phyloP scores from a whole-genome alignment of 2,329 filamentous ascomycete genomes.

The Sporothrix mexicana region DNA sequence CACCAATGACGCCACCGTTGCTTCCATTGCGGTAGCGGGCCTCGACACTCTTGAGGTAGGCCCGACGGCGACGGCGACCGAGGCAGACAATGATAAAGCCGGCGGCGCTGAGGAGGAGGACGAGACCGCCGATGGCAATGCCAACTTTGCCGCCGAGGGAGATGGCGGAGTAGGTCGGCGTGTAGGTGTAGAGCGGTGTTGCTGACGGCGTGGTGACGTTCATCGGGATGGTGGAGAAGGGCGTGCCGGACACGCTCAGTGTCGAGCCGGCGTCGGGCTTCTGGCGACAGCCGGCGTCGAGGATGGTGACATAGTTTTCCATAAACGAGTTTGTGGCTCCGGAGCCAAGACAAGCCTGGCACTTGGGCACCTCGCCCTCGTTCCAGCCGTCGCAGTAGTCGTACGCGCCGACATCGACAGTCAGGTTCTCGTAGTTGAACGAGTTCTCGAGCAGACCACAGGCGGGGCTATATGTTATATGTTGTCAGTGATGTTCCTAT shows the following conservation, averaged over 20 bases:
- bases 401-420: constrained; percentile 52
- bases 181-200: constrained; percentile 47
- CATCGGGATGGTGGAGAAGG: constrained; percentile 57
- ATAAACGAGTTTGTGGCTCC: constrained; percentile 48
- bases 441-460: constrained; percentile 57
- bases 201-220: constrained; percentile 58
- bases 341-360: constrained; percentile 54
- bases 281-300: constrained; percentile 63
- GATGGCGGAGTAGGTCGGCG: constrained; percentile 54
- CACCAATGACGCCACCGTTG: constrained; percentile 40
- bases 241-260: constrained; percentile 57
- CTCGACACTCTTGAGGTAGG: constrained; percentile 57
- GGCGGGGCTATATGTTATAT: constrained; percentile 54
- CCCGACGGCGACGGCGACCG: constrained; percentile 61
- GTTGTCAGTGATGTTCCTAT: constrained; percentile 6
- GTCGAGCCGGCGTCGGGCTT: constrained; percentile 54
- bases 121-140: constrained; percentile 59
- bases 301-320: constrained; percentile 60
- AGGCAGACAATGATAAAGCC: constrained; percentile 62
- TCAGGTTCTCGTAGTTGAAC: constrained; percentile 57
- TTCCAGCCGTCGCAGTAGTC: constrained; percentile 62
- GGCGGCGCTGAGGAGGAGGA: constrained; percentile 53
- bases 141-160: constrained; percentile 63
- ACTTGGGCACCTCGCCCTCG: constrained; percentile 49
- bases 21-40: constrained; percentile 44